Evolutionary conservation across 768 basidiomycete species (phyloP), one percentile per base, ranked within the genome.

Genomic region (Rhodotorula taiwanensis): DNA sequence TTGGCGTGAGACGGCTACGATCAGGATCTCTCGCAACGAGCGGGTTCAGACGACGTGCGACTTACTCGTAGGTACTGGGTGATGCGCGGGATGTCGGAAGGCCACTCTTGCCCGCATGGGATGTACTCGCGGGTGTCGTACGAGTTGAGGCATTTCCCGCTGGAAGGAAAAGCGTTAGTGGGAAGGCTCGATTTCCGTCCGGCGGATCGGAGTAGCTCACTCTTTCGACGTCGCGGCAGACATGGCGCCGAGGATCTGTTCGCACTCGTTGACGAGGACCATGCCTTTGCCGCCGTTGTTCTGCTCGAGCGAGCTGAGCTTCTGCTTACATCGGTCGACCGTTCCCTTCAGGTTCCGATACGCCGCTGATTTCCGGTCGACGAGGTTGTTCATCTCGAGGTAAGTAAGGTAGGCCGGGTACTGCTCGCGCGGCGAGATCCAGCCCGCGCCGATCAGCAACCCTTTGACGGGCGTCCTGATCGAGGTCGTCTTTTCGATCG

Each of bases 61-160:
- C 67, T 43, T 8, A 95, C 94, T 39, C 83, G 83, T 6, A 99
- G 83, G 74, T 91, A 95, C 3, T 77, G 75, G n/a, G 84, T 86
- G 14, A 98, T 78, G 51, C 84, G 82, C 5, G 80, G 75, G 53
- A 98, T 83, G 71, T 90, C 89, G 36, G 84, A 84, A 8, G 93
- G 94, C 94, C 93, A 99, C 76, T 92, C 93, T 86, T 92, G 86
- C 3, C 94, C 95, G 75, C 95, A 99, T 1, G 83, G 84, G 21
- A 92, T 93, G 41, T 74, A 78, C 18, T 81, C 80, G 72, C 97
- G 93, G 52, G 88, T 84, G 72, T 99, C 95, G 70, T 99, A 99
- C 31, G 94, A 83, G 74, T 99, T 99, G 62, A 93, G 77, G 74
- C 95, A 99, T 75, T 83, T 83, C 28, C 80, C 76, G 23, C 58